These are phyloP conservation scores for Aspergillus uvarum DNA, from an alignment of 2,329 filamentous ascomycete genomes.

Conservation along the genomic window DNA sequence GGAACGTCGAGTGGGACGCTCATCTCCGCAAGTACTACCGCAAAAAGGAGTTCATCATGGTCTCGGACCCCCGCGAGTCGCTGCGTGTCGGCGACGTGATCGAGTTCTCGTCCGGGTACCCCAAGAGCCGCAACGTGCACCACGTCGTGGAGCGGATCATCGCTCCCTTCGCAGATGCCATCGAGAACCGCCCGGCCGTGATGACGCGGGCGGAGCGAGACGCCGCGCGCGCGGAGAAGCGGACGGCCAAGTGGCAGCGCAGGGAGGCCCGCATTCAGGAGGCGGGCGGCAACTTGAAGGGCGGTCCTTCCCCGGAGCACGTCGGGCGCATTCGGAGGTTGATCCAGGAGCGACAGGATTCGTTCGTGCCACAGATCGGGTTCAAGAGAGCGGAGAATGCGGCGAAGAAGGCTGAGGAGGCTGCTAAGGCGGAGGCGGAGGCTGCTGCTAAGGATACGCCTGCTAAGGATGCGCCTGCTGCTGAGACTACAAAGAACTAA, in stretches of 20 bases:
- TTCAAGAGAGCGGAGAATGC: neutral
- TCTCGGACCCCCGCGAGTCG: conserved; percentile 43
- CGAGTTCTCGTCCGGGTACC: conserved; percentile 43
- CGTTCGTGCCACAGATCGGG: neutral
- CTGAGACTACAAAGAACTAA: neutral
- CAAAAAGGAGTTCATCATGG: conserved; percentile 34
- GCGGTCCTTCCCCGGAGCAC: conserved; percentile 21
- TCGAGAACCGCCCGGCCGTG: conserved; percentile 40
- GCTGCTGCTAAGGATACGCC: neutral
- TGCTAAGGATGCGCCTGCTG: neutral
- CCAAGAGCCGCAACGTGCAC: conserved; percentile 38
- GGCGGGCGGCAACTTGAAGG: conserved; percentile 10
- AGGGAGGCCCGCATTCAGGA: conserved; percentile 27
- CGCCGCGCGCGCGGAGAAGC: conserved; percentile 29
- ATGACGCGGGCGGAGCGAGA: conserved; percentile 38
- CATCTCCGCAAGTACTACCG: conserved; percentile 41
- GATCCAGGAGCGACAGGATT: conserved; percentile 26
- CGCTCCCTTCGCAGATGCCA: conserved; percentile 38
- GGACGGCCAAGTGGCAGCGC: conserved; percentile 33
- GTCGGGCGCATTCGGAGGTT: conserved; percentile 31
- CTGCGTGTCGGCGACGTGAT: conserved; percentile 47
- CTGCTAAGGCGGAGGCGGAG: too few species aligned
- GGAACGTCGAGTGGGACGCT: conserved; percentile 37
- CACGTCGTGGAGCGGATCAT: conserved; percentile 47
- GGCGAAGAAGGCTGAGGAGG: too few species aligned